Conservation (phyloP, 1,139 yeast species). For the Chernovozyma aurita region DNA sequence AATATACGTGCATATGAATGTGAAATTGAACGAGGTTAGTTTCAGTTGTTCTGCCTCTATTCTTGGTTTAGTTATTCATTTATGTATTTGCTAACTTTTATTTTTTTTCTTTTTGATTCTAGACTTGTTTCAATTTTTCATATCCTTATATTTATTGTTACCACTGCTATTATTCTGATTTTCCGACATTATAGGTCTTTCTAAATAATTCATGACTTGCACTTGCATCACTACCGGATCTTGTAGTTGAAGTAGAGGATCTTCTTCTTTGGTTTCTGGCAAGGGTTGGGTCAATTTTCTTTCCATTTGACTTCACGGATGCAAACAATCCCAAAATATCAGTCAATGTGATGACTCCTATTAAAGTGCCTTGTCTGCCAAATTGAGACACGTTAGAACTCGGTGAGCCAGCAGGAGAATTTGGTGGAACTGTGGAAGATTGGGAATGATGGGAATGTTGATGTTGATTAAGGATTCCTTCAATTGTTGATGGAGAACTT, state of each 20-base stretch:
- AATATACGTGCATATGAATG: no score
- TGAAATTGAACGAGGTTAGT: no score
- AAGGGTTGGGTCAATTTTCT: constrained; percentile 68
- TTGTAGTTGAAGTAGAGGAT: constrained; percentile 46
- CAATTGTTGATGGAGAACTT: constrained; percentile 5
- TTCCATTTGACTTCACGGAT: constrained; percentile 58
- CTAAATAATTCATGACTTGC: constrained; percentile 7
- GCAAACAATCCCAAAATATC: constrained; percentile 84
- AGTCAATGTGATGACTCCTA: constrained; percentile 88
- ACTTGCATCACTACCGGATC: constrained; percentile 32
- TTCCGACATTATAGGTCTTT: constrained; percentile 4
- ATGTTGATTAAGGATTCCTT: constrained; percentile 5
- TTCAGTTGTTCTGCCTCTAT: no score
- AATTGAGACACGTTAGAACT: constrained; percentile 10
- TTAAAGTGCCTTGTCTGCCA: constrained; percentile 67
- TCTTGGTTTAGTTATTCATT: no score
- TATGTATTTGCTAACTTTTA: no score
- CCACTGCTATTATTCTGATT: neutral
- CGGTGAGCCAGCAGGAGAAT: constrained; percentile 9
- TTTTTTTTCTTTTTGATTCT: no score
- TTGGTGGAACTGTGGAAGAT: constrained; percentile 13
- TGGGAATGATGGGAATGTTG: constrained; percentile 5
- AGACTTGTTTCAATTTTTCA: no score
- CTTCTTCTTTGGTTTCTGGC: constrained; percentile 89
- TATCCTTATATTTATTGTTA: no score